Base-by-base conservation (phyloP, 2,329 filamentous ascomycete species). In the Verticillium tricorpus region DNA sequence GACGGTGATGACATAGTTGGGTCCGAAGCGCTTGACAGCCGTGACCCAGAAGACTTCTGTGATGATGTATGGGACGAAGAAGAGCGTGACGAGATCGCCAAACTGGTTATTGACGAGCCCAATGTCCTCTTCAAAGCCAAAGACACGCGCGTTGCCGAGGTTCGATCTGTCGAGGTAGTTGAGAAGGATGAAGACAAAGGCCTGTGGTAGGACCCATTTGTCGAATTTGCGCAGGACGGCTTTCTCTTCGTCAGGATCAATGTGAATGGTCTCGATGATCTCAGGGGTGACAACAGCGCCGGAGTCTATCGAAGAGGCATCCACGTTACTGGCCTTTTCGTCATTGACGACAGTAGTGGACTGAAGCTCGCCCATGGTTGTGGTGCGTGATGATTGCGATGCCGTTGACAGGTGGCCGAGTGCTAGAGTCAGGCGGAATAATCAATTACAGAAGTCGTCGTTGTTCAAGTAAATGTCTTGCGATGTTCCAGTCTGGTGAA, bases 101-200 rank as follows among this genome's bases (percentile, higher is more conserved):
- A 83, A 86, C 57, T 87, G 81, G 2, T 82, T 85, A 8, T 82
- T 82, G 6, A 69, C 73, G 80, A 87, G 84, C 1, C 71, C 71
- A 0, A 87, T 72, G 61, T 87, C 84, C 25, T 74, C 61, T 62
- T 87, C 83, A 0, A 87, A 73, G 0, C 78, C 78, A 0, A 82
- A 82, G 35, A 85, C 76, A 4, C 84, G 76, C 0, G 83, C 83
- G 67, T 86, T 82, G 0, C 82, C 80, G 0, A 86, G 73, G 64
- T 85, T 85, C 63, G 76, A 71, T 3, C 81, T 76, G 66, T 85
- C 83, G 17, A 85, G 75, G 65, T 82, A 85, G 70, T 83, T 84
- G 62, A 85, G 74, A 1, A 85, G 75, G 66, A 86, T 82, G 54
- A 84, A 61, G n/a, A 82, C 73, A 2, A 86, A 73, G 61, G 81